Base-by-base conservation (phyloP, 441 rosid species). In the Eruca vesicaria region DNA sequence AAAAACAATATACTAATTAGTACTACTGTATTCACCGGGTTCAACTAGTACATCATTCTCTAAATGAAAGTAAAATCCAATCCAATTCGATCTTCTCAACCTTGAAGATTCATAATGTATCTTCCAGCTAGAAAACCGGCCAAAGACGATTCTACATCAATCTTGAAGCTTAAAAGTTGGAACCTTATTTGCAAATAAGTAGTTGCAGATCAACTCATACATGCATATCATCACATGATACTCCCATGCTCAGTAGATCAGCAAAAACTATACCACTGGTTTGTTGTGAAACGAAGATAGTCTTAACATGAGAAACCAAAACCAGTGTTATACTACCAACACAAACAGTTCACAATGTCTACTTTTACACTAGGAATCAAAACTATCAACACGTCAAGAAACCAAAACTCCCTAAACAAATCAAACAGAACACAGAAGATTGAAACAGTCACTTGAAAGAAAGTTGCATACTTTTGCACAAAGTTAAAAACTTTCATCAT, bases 401-500 rank as follows among this genome's bases (percentile, higher is more conserved):
- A 19, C 10, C 8, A 8, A 28, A 64, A 14, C 16, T 16, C 23
- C 15, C 32, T 26, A 63, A 63, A 7, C 26, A 57, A 56, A 73
- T 43, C 33, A 57, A 66, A 45, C 36, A 66, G 60, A 65, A 66
- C 41, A 66, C 0, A 66, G 29, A 66, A 48, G 43, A 66, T 0
- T 63, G 19, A 45, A 59, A 15, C 15, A 59, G 21, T 18, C 56
- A 53, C 23, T 26, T 61, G 70, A 38, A 61, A 31, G 59, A 61
- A 60, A 59, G 0, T 32, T 33, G 55, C 56, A 60, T 6, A 68
- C 21, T 16, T 50, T 14, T 50, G 19, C 63, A 50, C 48, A 68
- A 75, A 19, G 59, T 20, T n/a, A 7, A 10, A 63, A 45, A n/a
- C 52, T 76, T 64, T 29, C 3, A 64, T 77, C 16, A 58, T 65